Base-by-base conservation (phyloP, 768 basidiomycete genomes). In the Astraeus odoratus region DNA sequence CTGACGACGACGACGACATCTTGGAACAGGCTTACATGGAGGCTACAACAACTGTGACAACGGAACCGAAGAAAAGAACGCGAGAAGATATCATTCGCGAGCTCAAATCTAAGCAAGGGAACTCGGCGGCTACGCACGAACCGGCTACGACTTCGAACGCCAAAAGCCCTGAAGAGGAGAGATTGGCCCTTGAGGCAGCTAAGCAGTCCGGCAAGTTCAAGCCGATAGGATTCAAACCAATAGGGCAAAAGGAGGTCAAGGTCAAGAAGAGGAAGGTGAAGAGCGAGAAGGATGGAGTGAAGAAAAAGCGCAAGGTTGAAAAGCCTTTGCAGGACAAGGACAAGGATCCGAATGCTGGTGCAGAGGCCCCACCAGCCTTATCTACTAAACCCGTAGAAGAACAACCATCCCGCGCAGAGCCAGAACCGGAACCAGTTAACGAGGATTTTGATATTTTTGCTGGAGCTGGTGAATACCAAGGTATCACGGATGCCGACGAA, bases 401-500 rank as follows among this genome's bases (percentile, higher is more conserved):
- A 0, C 25, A 15, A 6, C 16, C 20, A 9, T 19, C 56, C 8
- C 48, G 50, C 6, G 46, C 49, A 10, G 46, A 58, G 20, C 53
- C 61, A 3, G 60, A 57, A 25, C 49, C 45, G 5, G 49, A 57
- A 5, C 53, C 60, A 46, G 63, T 68, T 5, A 50, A 69, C n/a
- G 80, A 79, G 16, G 80, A 89, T 42, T 76, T 89, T 33, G 86
- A 95, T 57, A 94, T 96, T 34, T 96, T 96, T 59, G 86, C 80
- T 2, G 92, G 70, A 43, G 87, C 79, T 4, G 91, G 83, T 8
- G 88, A 89, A 39, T 96, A 94, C 57, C 74, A 83, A 42, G 86
- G 86, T 1, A 59, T 86, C 6, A 75, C 66, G 4, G 79, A 71
- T 18, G 77, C 77, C 39, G 75, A 78, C 16, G 79, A 75, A 25